Base-by-base conservation (phyloP, 1,284 basidiomycete genomes). In the Neotropicomus parvogracilis region DNA sequence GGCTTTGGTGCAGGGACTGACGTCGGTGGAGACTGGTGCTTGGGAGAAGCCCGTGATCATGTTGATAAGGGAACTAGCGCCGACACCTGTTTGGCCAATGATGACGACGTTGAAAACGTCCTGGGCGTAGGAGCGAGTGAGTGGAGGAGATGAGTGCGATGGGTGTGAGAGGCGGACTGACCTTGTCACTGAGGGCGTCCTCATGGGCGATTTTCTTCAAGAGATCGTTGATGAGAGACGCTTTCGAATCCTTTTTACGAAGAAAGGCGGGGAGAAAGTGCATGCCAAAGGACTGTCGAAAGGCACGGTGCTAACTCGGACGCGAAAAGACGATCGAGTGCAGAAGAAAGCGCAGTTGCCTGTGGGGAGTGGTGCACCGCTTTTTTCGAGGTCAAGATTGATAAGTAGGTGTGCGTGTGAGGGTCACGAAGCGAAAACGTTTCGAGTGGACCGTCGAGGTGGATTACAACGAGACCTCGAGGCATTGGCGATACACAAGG, bases 21-120 rank as follows among this genome's bases (percentile, higher is more conserved):
- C 59, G 40, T 64, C 60, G 21, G 62, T 63, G 41, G 59, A 61
- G 20, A 59, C 44, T n/a, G 55, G 60, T 7, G 60, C 60, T 8
- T 49, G 37, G 6, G 51, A 13, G 2, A 19, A 8, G 32, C 49
- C 49, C 3, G 47, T 61, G 51, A 65, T 56, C 32, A 54, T 41
- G 41, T 62, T 62, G 60, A 65, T 50, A 34, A 62, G 36, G 37
- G 60, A 62, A 40, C 60, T 62, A 37, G 35, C 50, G 35, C 60
- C 60, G 37, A 65, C 62, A 35, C 60, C 60, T 1, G 64, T 62
- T 48, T 63, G 62, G 4, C 60, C 64, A 44, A 65, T 65, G 13
- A 66, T 19, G 49, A 62, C 58, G 49, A 62, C 50, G 49, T 65
- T 66, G 51, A 61, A 65, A 48, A 59, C 39, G 53, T 61, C 58